Evolutionary conservation across 139 green algal genomes (phyloP).

Genomic region (Limnomonas spitsbergensis): DNA sequence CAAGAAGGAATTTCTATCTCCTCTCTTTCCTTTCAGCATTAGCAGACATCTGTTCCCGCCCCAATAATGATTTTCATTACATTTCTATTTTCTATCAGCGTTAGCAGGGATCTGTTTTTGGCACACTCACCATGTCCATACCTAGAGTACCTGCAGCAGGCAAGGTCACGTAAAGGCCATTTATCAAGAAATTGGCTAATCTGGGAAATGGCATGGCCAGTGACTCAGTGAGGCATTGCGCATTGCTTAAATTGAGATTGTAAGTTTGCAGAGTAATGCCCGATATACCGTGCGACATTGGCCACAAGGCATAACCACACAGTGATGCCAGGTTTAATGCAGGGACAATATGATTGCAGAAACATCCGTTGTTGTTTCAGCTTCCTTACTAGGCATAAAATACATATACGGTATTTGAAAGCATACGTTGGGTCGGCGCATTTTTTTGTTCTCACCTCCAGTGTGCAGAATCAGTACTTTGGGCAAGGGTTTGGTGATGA

Average conservation of each 20-base stretch:
- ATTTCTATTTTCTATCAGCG: no score
- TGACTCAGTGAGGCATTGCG: no score
- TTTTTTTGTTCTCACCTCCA: conserved; percentile 76
- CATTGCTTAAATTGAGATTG: no score
- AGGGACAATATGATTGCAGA: neutral
- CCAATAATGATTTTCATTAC: no score
- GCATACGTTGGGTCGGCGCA: conserved; percentile 6
- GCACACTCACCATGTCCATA: conserved; percentile 20
- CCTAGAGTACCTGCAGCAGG: conserved; percentile 15
- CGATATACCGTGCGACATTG: conserved; percentile 5
- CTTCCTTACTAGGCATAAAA: neutral
- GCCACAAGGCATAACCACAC: neutral
- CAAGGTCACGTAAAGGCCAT: neutral
- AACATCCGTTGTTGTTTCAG: neutral
- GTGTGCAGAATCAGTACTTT: conserved; percentile 78
- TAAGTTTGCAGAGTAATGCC: no score
- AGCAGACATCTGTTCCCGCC: no score
- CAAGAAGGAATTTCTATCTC: no score
- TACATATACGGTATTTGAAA: conserved; percentile 1
- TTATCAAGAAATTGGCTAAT: no score
- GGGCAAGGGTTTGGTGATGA: conserved; percentile 64
- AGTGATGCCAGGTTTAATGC: neutral
- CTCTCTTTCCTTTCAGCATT: no score
- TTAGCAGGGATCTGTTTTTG: no score
- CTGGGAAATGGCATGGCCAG: no score